Evolutionary conservation across 768 basidiomycete genomes (phyloP).

Genomic region (Mycena pura): DNA sequence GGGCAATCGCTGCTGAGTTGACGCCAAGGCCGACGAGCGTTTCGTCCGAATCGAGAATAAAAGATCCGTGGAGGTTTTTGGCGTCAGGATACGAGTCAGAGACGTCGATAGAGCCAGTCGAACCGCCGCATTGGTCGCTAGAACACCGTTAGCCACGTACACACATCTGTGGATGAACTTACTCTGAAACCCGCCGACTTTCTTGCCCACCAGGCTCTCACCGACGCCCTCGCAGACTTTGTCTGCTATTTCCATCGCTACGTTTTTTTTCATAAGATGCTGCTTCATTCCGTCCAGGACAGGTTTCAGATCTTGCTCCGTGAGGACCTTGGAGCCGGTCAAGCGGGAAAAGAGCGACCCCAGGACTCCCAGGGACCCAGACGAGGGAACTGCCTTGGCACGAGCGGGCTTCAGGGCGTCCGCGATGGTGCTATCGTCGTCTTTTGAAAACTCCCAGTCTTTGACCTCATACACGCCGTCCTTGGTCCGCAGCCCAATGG

Average conservation of each 20-base stretch:
- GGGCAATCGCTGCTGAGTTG: slow-evolving; percentile 80
- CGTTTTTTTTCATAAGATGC: slow-evolving; percentile 98
- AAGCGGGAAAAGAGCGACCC: slow-evolving; percentile 83
- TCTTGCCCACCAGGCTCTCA: slow-evolving; percentile 86
- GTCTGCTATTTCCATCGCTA: slow-evolving; percentile 93
- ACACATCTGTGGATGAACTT: slow-evolving; percentile 33
- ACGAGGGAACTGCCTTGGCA: slow-evolving; percentile 39
- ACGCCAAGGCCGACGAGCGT: slow-evolving; percentile 72
- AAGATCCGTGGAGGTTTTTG: slow-evolving; percentile 96
- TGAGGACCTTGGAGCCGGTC: slow-evolving; percentile 85
- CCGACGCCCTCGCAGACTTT: slow-evolving; percentile 96
- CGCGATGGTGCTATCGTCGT: slow-evolving; percentile 61
- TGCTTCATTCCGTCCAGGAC: slow-evolving; percentile 95
- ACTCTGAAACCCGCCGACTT: slow-evolving; percentile 91
- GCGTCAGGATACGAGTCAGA: slow-evolving; percentile 92
- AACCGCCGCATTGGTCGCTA: slow-evolving; percentile 87
- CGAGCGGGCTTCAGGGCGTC: slow-evolving; percentile 58
- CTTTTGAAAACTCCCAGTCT: slow-evolving; percentile 80
- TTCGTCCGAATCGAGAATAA: slow-evolving; percentile 93
- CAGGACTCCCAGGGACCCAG: slow-evolving; percentile 66
- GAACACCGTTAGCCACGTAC: slow-evolving; percentile 16
- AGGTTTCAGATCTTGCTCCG: slow-evolving; percentile 83
- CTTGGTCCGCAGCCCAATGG: slow-evolving; percentile 76
- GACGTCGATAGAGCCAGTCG: slow-evolving; percentile 82
- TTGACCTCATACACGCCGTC: slow-evolving; percentile 72